A percentile compares a stretch with the other conserved stretches of the same genome.
These are phyloP conservation scores for Metschnikowia peoriensis DNA, from an alignment of 805 yeast species.

Conservation along the genomic window DNA sequence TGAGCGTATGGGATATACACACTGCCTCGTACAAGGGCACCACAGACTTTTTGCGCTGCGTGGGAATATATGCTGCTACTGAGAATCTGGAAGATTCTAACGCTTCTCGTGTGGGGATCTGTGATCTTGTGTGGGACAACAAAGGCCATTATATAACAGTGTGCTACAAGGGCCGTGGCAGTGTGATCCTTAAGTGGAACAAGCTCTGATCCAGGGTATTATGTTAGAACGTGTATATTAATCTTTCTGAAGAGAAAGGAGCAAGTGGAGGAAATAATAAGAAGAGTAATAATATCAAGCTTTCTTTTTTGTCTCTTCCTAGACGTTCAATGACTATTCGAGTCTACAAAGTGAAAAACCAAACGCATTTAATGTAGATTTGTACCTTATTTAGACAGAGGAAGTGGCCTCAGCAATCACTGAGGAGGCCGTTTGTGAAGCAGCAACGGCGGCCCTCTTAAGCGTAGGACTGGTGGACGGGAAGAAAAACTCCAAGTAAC, in stretches of 20 bases:
- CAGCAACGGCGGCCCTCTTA: constrained; percentile 21
- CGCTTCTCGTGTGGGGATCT: constrained; percentile 26
- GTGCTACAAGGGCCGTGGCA: constrained; percentile 33
- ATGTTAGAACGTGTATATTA: neutral
- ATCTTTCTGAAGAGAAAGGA: neutral
- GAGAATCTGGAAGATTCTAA: constrained; percentile 3
- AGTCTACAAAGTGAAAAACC: neutral
- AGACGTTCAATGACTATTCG: too few relatives aligned
- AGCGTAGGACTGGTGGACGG: constrained; percentile 40
- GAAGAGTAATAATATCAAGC: too few relatives aligned
- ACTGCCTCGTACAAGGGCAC: constrained; percentile 11
- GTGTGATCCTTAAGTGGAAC: constrained; percentile 17
- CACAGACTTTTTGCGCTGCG: constrained; percentile 23
- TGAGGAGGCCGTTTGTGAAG: constrained; percentile 12
- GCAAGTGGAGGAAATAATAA: neutral
- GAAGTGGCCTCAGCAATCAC: constrained; percentile 16
- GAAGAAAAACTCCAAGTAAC: constrained; percentile 52
- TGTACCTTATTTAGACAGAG: neutral
- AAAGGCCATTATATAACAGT: constrained; percentile 27
- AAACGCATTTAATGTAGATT: neutral
- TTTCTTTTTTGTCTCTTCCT: too few relatives aligned
- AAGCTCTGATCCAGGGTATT: neutral
- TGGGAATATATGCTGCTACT: constrained; percentile 20
- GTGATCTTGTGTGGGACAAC: constrained; percentile 39
- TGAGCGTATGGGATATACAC: constrained; percentile 50